Evolutionary conservation across 2,329 filamentous ascomycete species (phyloP), one percentile per base, ranked within the genome.

Genomic region (Aspergillus pseudoviridinutans): DNA sequence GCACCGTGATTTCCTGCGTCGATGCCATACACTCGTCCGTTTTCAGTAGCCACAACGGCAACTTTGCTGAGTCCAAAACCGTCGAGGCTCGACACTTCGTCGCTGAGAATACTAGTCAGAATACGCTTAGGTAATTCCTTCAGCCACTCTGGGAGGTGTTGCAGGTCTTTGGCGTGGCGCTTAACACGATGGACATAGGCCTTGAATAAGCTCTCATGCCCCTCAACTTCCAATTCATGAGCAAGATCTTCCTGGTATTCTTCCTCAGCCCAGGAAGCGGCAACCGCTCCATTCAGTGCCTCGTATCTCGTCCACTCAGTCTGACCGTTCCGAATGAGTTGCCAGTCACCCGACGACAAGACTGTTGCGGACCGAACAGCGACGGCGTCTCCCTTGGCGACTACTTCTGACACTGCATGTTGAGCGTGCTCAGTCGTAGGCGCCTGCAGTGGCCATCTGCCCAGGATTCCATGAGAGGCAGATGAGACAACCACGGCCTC

Each of bases 181-280:
- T 84, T 88, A 14, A 96, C 81, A 14, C 94, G 88, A 75, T 97
- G 92, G 28, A 93, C 77, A 68, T 96, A 99, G n/a, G 94, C 94
- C 10, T 84, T 80, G 5, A 90, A 68, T 3, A 90, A 81, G 69
- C 89, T 96, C 68, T 88, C 89, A 69, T 96, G 89, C 3, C 90
- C 89, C 75, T 99, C 93, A 25, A 90, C 84, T 64, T 96, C 89
- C 7, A 97, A 80, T 29, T 91, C 90, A 71, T 90, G 87, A 5
- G 87, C 91, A 51, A 97, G 79, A 53, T 86, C 83, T 69, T 92
- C 89, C 17, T 84, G 83, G 63, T 88, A 85, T 12, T 88, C 87
- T 5, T 91, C 83, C 51, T 93, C 90, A 0, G 88, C 89, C 83
- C 91, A 96, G 10, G 85, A 84, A 41, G 91, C 92, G 54, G 90